Evolutionary conservation across 352 stramenopile genomes (phyloP), one percentile per base, ranked within the genome.

Genomic region (Pythium utonaiense): DNA sequence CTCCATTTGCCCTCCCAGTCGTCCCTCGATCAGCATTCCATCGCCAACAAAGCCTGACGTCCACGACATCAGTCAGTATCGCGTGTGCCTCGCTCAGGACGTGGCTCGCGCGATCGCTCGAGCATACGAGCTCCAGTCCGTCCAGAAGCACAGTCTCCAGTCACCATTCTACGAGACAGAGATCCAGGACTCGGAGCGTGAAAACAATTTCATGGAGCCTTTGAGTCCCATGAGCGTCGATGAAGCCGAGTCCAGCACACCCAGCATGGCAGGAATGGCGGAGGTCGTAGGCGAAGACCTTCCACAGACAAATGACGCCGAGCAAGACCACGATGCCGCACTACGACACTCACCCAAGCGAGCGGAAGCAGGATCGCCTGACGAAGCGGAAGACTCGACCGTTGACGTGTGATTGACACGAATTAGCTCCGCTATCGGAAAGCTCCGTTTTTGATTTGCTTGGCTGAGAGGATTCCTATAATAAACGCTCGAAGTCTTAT

Each of bases 21-120:
- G 55, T 17, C 41, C 74, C 44, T 62, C 25, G 5, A 58, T 77
- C 33, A 14, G 70, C 6, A 45, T 69, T 57, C 57, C 45, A 21
- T 48, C 22, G 17, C 27, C 56, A 13, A 41, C 24, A 2, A 56
- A 65, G 25, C 40, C 30, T 12, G 54, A 77, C 13, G 28, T 60
- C 14, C 44, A 60, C 8, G 45, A 71, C 5, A 19, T 47, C 17
- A 45, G 22, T 9, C 51, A 62, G 53, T 62, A 67, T 33, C 69
- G 69, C 4, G 64, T 80, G 7, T 71, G 58, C 3, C 48, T 73
- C 3, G 75, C 75, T 0, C 62, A 79, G 34, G 72, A 83, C 17
- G 75, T 83, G 17, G 75, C 75, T n/a, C 62, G 36, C 28, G 75
- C 68, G 24, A 80, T 83, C 21, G 62, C 68, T 0, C 41, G 60